Evolutionary conservation across 306 rosid genomes (phyloP).

Genomic region (Glycine tomentella): DNA sequence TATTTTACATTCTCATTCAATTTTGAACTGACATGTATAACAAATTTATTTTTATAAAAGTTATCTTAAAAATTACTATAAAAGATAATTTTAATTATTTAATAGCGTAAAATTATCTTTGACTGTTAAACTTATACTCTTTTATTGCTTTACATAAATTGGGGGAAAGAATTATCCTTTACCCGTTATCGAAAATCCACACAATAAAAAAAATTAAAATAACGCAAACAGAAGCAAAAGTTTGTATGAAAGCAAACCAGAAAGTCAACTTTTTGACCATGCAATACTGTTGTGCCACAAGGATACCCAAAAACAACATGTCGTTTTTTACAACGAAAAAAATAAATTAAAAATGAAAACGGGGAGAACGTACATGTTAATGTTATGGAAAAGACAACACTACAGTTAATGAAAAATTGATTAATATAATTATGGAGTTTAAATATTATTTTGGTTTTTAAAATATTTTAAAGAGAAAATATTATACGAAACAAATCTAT

Average conservation of each 20-base stretch:
- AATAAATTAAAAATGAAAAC: not conserved
- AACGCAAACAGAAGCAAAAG: not conserved
- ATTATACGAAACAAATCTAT: too few species aligned
- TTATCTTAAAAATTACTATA: too few species aligned
- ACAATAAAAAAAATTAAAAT: not conserved
- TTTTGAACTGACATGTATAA: too few species aligned
- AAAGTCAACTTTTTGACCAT: constrained; percentile 12
- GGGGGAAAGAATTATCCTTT: not conserved
- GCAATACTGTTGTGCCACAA: not conserved
- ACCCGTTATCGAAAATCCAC: not conserved
- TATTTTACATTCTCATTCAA: too few species aligned
- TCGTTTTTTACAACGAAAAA: not conserved
- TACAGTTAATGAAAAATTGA: too few species aligned
- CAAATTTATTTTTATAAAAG: too few species aligned
- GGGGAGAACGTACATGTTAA: not conserved
- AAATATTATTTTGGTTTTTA: too few species aligned
- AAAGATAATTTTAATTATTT: too few species aligned
- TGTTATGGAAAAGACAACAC: not conserved
- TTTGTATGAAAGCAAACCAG: not conserved
- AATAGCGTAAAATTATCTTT: not conserved
- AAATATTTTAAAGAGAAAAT: too few species aligned
- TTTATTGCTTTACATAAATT: not conserved
- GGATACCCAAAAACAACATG: not conserved
- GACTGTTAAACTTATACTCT: too few species aligned
- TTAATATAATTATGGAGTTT: too few species aligned